A percentile compares a stretch with the other conserved stretches of the same genome.
Evolutionary conservation across 441 rosid genomes (phyloP).

Genomic region (Erysimum pusillum): DNA sequence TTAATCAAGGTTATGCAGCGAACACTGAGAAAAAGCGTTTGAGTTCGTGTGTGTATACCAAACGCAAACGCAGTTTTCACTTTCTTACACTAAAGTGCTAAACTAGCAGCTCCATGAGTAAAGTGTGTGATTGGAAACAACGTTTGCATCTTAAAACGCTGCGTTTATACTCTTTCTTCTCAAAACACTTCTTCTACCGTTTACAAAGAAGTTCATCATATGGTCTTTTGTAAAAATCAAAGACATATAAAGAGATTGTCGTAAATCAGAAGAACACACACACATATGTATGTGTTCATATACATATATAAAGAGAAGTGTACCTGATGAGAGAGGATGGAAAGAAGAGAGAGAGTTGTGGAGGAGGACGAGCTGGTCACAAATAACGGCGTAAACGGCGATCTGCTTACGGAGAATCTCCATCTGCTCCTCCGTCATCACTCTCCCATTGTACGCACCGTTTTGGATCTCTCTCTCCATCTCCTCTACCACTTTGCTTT

Average conservation of each 20-base stretch:
- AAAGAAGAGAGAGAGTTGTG: conserved; percentile 60
- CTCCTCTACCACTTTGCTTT: conserved; percentile 35
- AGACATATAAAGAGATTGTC: conserved; percentile 16
- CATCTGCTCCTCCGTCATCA: conserved; percentile 95
- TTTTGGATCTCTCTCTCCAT: conserved; percentile 47
- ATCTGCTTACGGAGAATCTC: conserved; percentile 88
- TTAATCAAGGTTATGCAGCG: conserved; percentile 3
- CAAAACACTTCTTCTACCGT: conserved; percentile 2
- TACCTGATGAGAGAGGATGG: conserved; percentile 40
- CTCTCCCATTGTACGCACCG: conserved; percentile 55
- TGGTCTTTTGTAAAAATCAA: neutral
- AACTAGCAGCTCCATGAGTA: conserved; percentile 5
- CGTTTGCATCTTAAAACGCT: conserved; percentile 29
- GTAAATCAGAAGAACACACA: conserved; percentile 10
- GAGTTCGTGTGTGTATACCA: conserved; percentile 1
- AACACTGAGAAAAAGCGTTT: conserved; percentile 15
- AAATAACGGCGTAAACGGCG: conserved; percentile 69
- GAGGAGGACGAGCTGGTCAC: conserved; percentile 80
- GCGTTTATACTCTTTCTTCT: conserved; percentile 22
- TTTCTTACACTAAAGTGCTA: neutral
- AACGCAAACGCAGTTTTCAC: conserved; percentile 28
- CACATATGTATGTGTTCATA: neutral
- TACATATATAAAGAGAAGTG: conserved; percentile 11
- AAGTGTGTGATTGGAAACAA: neutral
- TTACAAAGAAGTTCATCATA: conserved; percentile 11